These are phyloP conservation scores for Cicer judaicum DNA, from an alignment of 306 rosid species.

Conservation along the genomic window DNA sequence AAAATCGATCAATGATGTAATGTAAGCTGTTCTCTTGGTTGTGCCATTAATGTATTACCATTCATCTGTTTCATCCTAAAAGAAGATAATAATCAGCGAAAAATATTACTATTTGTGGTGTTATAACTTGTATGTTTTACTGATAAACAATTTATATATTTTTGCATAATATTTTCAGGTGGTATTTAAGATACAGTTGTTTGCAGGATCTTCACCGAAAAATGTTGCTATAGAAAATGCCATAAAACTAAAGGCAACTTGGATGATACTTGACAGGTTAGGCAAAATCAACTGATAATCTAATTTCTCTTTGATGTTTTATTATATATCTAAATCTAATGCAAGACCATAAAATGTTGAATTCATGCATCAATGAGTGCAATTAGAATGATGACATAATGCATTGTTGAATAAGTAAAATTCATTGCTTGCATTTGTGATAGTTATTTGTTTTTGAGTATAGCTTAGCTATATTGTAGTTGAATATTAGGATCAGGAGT, in stretches of 20 bases:
- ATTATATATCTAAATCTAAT: not conserved
- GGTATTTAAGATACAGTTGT: conserved; percentile 55
- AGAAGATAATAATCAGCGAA: conserved; percentile 16
- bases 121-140: conserved; percentile 1
- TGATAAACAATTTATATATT: conserved; percentile 33
- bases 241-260: conserved; percentile 57
- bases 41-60: not conserved
- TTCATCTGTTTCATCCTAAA: conserved; percentile 20
- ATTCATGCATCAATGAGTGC: not conserved
- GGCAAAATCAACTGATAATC: conserved; percentile 35
- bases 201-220: conserved; percentile 57
- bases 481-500: not conserved
- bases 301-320: conserved; percentile 26
- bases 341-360: conserved; percentile 2
- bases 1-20: not conserved
- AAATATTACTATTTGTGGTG: not conserved
- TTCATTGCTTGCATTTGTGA: conserved; percentile 11
- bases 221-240: conserved; percentile 56
- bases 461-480: not conserved
- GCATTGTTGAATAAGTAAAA: conserved; percentile 6
- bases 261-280: conserved; percentile 83
- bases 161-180: conserved; percentile 57
- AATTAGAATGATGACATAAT: not conserved
- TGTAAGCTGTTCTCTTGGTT: not conserved
- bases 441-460: not conserved